Evolutionary conservation across 2,329 filamentous ascomycete genomes (phyloP), one percentile per base, ranked within the genome.

Genomic region (Fusarium protoensiforme): DNA sequence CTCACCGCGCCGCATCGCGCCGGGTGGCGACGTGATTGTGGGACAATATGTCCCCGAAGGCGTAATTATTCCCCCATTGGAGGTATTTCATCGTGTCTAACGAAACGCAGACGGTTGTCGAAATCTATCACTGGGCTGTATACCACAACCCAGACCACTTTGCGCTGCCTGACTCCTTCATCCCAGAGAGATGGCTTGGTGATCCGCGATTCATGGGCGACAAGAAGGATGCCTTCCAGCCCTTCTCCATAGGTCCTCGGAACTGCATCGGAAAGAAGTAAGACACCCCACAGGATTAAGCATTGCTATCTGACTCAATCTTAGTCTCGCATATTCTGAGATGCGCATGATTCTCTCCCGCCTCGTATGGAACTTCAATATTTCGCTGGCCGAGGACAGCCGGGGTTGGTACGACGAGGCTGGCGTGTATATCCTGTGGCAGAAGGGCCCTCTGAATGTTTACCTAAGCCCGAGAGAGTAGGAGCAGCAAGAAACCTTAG

Each of bases 211-310:
- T 83, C 69, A 76, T 70, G 2, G 64, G 43, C 24, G 87, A 89
- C 79, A 20, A 78, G 79, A 27, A 82, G 83, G 1, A 82, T 80
- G 4, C 78, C 18, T 43, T 86, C 41, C 83, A 87, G 74, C 85
- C 87, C 0, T 88, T 89, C 62, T 82, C 82, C 2, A 35, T 84
- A 1, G 87, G 87, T 0, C 83, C 87, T 5, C 78, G 87, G 3
- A 86, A 87, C 59, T 89, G 87, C 64, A 80, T 89, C 33, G 87
- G 87, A 3, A 82, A 81, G 70, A 88, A 87, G 85, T 86, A 78
- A 78, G 85, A 20, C 10, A 22, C n/a, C 11, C 41, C n/a, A 22
- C n/a, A 20, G 11, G 22, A 20, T 43, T 11, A 22, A 24, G 18
- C 20, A 16, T 43, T 20, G n/a, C 10, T 22, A 16, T 43, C 31